Evolutionary conservation across 441 rosid species (phyloP), one percentile per base, ranked within the genome.

Genomic region (Syzygium malaccense): DNA sequence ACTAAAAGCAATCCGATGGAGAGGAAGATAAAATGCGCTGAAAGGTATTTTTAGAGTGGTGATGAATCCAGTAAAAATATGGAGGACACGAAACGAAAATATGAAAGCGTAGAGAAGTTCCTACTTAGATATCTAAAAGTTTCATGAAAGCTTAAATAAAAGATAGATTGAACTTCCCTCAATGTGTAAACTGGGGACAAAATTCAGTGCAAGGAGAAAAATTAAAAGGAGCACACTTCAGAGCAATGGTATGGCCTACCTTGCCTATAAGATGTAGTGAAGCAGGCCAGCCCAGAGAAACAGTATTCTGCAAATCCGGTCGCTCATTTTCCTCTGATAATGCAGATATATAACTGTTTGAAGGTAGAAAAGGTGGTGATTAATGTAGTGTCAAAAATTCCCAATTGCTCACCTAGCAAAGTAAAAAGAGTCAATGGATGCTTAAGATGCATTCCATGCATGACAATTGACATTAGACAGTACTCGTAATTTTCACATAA

Each of bases 241-340:
- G 86, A 89, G 89, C 55, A 53, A 45, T 55, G 80, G 60, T 88
- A 45, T 55, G 86, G 49, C 85, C 89, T 90, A 98, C 99, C 99
- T 97, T 98, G 79, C 99, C 99, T 87, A 98, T 95, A 94, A 98
- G 93, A 93, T 98, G 99, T 86, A 98, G 91, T 80, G 99, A 96
- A 85, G 98, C 97, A 75, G 99, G 99, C 99, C 99, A 98, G 88
- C 99, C 98, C 51, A 93, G 92, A 86, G 98, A 93, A 91, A 96
- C 92, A 26, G 96, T 98, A 87, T 88, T 91, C 87, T 94, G 95
- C 89, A 98, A 91, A 93, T 90, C 92, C 87, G 92, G 94, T 62
- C 92, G 94, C 86, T 93, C 94, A 19, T 88, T 92, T 86, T 91
- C 94, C 88, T 92, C 96, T 84, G 95, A 94, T 87, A 97, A 88